Conservation (phyloP, 352 stramenopile genomes). For the Pythium aquatile region DNA sequence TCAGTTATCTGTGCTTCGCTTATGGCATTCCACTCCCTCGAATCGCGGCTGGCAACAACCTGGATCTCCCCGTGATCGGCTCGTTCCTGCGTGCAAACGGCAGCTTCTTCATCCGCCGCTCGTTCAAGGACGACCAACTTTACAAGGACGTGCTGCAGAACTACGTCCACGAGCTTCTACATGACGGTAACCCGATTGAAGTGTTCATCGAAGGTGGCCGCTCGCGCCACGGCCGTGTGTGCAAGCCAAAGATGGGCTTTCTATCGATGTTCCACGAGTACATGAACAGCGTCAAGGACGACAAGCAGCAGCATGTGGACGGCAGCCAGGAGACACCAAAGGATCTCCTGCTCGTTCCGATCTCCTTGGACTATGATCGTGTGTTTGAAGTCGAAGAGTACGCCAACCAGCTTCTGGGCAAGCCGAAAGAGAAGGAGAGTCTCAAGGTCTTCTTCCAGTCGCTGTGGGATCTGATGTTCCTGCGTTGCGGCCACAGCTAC, state of each 20-base stretch:
- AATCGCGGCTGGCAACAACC: slow-evolving; percentile 87
- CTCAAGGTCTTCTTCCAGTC: slow-evolving; percentile 72
- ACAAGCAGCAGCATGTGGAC: not conserved
- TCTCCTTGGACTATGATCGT: slow-evolving; percentile 89
- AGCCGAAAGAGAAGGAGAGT: slow-evolving; percentile 83
- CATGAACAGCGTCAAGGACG: slow-evolving; percentile 23
- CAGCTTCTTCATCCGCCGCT: slow-evolving; percentile 90
- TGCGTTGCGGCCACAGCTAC: slow-evolving; percentile 81
- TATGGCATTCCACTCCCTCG: slow-evolving; percentile 84
- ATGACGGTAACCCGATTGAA: slow-evolving; percentile 81
- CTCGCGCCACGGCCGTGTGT: slow-evolving; percentile 75
- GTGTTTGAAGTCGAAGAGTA: slow-evolving; percentile 88
- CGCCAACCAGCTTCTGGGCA: slow-evolving; percentile 82
- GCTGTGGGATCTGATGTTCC: slow-evolving; percentile 67
- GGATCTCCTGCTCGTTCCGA: slow-evolving; percentile 72
- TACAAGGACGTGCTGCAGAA: slow-evolving; percentile 86
- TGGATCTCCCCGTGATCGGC: slow-evolving; percentile 80
- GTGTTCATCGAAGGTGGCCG: slow-evolving; percentile 89
- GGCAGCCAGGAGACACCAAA: slow-evolving; percentile 17
- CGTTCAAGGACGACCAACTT: slow-evolving; percentile 62
- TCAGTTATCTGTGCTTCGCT: slow-evolving; percentile 88
- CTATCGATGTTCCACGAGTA: slow-evolving; percentile 74
- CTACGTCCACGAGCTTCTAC: slow-evolving; percentile 82
- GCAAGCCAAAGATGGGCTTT: slow-evolving; percentile 69
- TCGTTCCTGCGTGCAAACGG: slow-evolving; percentile 81